Base-by-base conservation (phyloP, 2,329 filamentous ascomycete genomes). In the Aspergillus proliferans region DNA sequence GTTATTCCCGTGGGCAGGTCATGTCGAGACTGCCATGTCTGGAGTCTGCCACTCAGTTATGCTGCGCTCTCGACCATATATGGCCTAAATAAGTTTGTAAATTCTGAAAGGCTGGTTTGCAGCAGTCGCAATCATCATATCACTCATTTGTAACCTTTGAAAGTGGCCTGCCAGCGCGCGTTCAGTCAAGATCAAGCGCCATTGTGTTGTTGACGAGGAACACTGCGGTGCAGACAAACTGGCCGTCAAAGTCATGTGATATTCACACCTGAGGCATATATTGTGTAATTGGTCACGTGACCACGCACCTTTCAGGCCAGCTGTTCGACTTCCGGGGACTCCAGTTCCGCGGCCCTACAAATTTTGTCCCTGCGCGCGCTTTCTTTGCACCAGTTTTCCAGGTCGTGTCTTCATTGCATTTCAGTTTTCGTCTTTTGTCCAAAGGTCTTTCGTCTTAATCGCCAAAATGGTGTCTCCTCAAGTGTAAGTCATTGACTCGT, bases 381-480 rank as follows among this genome's bases (percentile, higher is more conserved):
- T 50, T 44, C 50, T 39, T 47, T 50, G 43, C 42, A 50, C 41
- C 41, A 26, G 41, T 47, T 34, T 41, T 51, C 44, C 42, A 45
- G 42, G 46, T 49, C 45, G 6, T 14, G 19, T 42, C 10, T 41
- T 33, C 45, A 50, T 43, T 42, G 45, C 42, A 48, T 47, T 42
- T 33, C 47, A 34, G 46, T 50, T 52, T 48, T 43, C 39, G 46
- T 47, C 55, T 52, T 42, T 47, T 49, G 49, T 40, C n/a, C 46
- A 55, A 56, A 43, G 54, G 52, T 47, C 33, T 45, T 12, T 46
- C 46, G 36, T 33, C 45, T 47, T 47, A 56, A 47, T 54, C 55
- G 61, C 61, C 69, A 82, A 71, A 69, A 85, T 85, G 82, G 81
- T 86, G 61, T 82, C 76, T 63, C 78, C 83, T 61, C 83, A 85